A percentile compares a stretch with the other conserved stretches of the same genome.
phyloP scores from a whole-genome alignment of 257 asterid species.

The Ilex aquifolium region DNA sequence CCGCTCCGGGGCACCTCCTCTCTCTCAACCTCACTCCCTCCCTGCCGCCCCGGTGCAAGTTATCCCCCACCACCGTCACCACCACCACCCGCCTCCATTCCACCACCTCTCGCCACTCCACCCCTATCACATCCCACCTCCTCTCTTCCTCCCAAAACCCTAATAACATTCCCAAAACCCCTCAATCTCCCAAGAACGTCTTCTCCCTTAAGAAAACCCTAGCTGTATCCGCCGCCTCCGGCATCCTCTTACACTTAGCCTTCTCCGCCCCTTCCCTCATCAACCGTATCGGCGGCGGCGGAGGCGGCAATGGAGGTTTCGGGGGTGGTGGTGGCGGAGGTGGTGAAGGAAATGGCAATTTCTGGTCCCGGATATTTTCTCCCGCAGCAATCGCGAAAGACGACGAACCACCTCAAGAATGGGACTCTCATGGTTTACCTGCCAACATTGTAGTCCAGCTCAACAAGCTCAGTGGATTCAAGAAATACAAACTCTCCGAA shows the following conservation, averaged over 20 bases:
- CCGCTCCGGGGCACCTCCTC: constrained; percentile 42
- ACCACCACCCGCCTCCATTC: constrained; percentile 6
- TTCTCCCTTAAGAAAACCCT: constrained; percentile 34
- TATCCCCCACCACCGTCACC: constrained; percentile 12
- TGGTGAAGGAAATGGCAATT: constrained; percentile 40
- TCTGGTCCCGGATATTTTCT: constrained; percentile 54
- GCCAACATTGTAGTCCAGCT: constrained; percentile 81
- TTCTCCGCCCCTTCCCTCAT: constrained; percentile 52
- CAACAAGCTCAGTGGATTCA: constrained; percentile 77
- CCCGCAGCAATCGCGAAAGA: constrained; percentile 65
- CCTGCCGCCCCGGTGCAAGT: constrained; percentile 23
- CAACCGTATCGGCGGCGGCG: constrained; percentile 20
- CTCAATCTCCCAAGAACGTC: background rate
- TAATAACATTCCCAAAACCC: constrained; percentile 13
- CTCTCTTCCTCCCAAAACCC: constrained; percentile 27
- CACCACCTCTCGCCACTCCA: constrained; percentile 15
- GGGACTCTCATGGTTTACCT: constrained; percentile 93
- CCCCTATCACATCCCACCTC: constrained; percentile 32
- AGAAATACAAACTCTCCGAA: constrained; percentile 80
- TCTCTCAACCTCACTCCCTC: constrained; percentile 36
- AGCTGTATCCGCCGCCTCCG: constrained; percentile 53
- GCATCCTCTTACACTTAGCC: constrained; percentile 28
- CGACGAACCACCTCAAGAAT: constrained; percentile 66
- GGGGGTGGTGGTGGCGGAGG: constrained; percentile 38
- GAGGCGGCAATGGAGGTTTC: constrained; percentile 39